These are phyloP conservation scores for Zygoascus flipseniorum DNA, from an alignment of 805 yeast species.

Conservation along the genomic window DNA sequence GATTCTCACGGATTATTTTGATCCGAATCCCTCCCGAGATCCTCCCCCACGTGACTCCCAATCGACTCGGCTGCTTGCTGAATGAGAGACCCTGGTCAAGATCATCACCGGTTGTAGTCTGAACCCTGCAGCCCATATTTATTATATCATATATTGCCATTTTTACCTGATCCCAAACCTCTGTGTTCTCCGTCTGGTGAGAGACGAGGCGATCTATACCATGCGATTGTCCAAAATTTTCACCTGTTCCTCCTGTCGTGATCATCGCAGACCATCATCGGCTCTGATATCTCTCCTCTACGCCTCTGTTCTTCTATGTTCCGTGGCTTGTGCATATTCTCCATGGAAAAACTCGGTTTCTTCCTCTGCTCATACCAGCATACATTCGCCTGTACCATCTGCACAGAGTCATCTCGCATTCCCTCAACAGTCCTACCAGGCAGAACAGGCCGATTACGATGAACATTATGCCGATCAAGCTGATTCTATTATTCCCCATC, in stretches of 20 bases:
- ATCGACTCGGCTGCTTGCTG: too few relatives aligned
- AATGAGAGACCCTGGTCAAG: too few relatives aligned
- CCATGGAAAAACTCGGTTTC: not conserved
- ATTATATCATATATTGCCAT: too few relatives aligned
- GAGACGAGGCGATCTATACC: not conserved
- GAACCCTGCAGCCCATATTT: too few relatives aligned
- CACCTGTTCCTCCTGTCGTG: not conserved
- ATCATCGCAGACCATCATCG: not conserved
- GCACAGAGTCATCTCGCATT: not conserved
- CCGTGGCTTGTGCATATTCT: not conserved
- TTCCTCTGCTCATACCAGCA: not conserved
- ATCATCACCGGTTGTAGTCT: too few relatives aligned
- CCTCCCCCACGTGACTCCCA: too few relatives aligned
- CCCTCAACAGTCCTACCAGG: not conserved
- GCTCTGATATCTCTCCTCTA: too few relatives aligned
- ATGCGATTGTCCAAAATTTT: not conserved
- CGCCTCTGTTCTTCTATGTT: too few relatives aligned
- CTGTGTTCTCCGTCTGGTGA: too few relatives aligned
- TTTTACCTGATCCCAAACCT: too few relatives aligned
- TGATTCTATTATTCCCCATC: not conserved
- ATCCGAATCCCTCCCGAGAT: too few relatives aligned
- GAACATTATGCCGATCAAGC: constrained; percentile 8
- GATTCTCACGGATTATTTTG: too few relatives aligned
- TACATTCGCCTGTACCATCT: not conserved
- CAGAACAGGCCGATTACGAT: not conserved